These are phyloP conservation scores for Cornus controversa DNA, from an alignment of 148 eudicot species.

Conservation along the genomic window DNA sequence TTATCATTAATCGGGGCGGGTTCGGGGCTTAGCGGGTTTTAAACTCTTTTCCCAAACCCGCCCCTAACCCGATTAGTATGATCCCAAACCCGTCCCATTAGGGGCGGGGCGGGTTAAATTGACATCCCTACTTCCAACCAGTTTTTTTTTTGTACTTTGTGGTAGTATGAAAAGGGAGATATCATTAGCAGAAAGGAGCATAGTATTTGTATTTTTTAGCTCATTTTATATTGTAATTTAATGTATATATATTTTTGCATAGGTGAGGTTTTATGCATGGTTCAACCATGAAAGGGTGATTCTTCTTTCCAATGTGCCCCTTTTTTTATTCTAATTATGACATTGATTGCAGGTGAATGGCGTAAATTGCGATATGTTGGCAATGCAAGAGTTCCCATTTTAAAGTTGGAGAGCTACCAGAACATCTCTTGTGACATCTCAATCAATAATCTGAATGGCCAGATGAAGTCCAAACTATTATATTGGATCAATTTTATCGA, in stretches of 20 bases:
- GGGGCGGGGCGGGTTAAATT: no score
- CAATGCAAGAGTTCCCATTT: slow-evolving; percentile 85
- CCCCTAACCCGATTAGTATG: no score
- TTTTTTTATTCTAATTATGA: background rate
- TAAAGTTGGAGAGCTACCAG: slow-evolving; percentile 53
- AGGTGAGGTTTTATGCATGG: background rate
- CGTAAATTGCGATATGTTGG: slow-evolving; percentile 54
- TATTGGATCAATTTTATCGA: slow-evolving; percentile 82
- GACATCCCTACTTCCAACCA: no score
- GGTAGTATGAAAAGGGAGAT: background rate
- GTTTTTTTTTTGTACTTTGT: background rate
- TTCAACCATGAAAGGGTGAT: background rate
- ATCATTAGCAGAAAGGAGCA: background rate
- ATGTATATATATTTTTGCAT: background rate
- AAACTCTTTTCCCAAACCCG: no score
- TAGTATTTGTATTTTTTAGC: background rate
- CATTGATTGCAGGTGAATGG: slow-evolving; percentile 56
- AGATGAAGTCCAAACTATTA: slow-evolving; percentile 87
- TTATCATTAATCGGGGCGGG: no score
- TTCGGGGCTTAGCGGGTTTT: no score
- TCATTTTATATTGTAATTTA: no score
- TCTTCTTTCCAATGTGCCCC: slow-evolving; percentile 5
- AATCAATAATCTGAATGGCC: slow-evolving; percentile 75
- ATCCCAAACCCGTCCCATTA: no score
- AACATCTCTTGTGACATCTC: slow-evolving; percentile 91